phyloP scores from a whole-genome alignment of 257 asterid genomes.

The Paraleonurus japonicus region DNA sequence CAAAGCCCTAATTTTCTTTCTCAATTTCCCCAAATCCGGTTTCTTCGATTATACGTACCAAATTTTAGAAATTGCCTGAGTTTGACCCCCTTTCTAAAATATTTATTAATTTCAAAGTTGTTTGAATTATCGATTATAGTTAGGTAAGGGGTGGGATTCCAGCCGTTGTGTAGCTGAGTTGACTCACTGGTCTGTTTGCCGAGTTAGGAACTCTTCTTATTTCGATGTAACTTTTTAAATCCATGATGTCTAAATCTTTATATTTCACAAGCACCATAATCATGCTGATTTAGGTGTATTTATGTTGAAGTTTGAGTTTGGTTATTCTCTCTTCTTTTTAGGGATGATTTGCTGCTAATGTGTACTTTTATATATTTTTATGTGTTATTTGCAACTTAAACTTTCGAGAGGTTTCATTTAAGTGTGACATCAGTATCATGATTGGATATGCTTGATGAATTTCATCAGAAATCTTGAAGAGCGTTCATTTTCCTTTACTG shows the following conservation, averaged over 20 bases:
- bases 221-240: slow-evolving; percentile 12
- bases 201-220: slow-evolving; percentile 22
- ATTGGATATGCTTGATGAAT: slow-evolving; percentile 1
- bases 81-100: slow-evolving; percentile 6
- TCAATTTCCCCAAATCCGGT: slow-evolving; percentile 21
- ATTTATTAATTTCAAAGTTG: neutral
- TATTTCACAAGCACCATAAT: slow-evolving; percentile 1
- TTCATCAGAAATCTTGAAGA: neutral
- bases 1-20: slow-evolving; percentile 43
- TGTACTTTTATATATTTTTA: neutral
- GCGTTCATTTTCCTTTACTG: neutral
- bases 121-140: slow-evolving; percentile 22
- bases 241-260: neutral
- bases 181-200: slow-evolving; percentile 32
- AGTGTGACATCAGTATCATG: neutral
- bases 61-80: slow-evolving; percentile 12
- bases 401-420: slow-evolving; percentile 5
- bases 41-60: neutral
- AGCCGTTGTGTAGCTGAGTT: slow-evolving; percentile 36
- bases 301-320: neutral
- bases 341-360: neutral
- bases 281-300: slow-evolving; percentile 21
- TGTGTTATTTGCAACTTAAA: neutral
- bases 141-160: slow-evolving; percentile 27
- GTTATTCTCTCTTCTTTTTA: neutral